phyloP scores from a whole-genome alignment of 495 filamentous ascomycete species.

The Trichocladium uniseriatum region DNA sequence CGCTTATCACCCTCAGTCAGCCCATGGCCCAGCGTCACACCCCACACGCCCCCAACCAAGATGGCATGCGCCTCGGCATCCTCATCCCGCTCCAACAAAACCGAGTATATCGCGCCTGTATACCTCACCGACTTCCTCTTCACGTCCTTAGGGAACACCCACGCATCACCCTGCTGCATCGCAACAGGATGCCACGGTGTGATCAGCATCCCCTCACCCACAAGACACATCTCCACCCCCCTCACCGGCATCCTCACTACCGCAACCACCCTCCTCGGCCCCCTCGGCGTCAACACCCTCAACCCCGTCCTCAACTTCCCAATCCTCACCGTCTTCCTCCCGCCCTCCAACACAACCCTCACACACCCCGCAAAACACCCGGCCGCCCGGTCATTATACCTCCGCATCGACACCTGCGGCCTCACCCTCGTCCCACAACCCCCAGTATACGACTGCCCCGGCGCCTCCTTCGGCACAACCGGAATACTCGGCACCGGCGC shows the following conservation, averaged over 20 bases:
- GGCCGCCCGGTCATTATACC: conserved; percentile 17
- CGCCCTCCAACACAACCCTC: conserved; percentile 23
- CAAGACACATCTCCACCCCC: conserved; percentile 11
- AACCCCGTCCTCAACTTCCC: conserved; percentile 24
- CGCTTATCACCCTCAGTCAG: conserved; percentile 4
- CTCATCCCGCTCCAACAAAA: conserved; percentile 30
- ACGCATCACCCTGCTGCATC: conserved; percentile 8
- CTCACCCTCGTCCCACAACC: not conserved
- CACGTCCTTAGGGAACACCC: conserved; percentile 31
- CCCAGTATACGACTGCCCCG: not conserved
- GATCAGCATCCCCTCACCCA: conserved; percentile 16
- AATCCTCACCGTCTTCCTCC: conserved; percentile 8
- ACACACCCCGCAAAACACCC: conserved; percentile 33
- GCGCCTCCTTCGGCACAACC: not conserved
- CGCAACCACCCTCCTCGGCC: conserved; percentile 24
- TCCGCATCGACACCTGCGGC: conserved; percentile 19
- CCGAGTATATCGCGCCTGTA: conserved; percentile 35
- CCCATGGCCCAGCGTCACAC: conserved; percentile 38
- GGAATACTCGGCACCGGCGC: conserved; percentile 24
- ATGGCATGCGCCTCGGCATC: conserved; percentile 34
- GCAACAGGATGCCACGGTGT: conserved; percentile 39
- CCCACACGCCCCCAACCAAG: conserved; percentile 32
- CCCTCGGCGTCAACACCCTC: conserved; percentile 31
- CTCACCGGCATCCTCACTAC: conserved; percentile 31
- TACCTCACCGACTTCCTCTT: conserved; percentile 19